phyloP scores from a whole-genome alignment of 257 asterid species.

The Primulina huaijiensis region DNA sequence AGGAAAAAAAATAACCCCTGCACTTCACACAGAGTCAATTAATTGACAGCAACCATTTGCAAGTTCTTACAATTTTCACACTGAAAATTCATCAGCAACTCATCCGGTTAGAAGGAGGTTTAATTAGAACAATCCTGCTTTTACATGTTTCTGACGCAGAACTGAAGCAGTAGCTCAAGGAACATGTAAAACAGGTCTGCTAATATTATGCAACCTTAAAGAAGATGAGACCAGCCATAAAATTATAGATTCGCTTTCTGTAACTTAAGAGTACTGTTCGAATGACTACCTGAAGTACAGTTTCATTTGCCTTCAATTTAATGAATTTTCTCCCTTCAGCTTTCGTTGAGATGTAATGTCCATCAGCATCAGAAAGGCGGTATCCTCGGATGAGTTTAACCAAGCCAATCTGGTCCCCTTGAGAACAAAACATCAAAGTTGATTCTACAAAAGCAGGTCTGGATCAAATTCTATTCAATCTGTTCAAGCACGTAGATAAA shows the following conservation, averaged over 20 bases:
- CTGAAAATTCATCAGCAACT: conserved; percentile 19
- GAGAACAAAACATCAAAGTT: conserved; percentile 80
- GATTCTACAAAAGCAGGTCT: conserved; percentile 61
- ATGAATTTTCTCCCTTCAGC: conserved; percentile 85
- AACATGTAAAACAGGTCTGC: conserved; percentile 2
- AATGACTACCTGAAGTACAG: conserved; percentile 82
- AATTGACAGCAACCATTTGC: conserved; percentile 12
- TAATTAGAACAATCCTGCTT: conserved; percentile 13
- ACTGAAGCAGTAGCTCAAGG: conserved; percentile 16
- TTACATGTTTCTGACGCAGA: conserved; percentile 18
- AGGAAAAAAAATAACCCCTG: neutral
- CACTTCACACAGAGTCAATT: conserved; percentile 13
- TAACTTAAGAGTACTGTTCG: conserved; percentile 16
- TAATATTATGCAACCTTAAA: conserved; percentile 16
- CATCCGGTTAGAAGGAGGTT: conserved; percentile 2
- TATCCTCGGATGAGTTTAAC: conserved; percentile 82
- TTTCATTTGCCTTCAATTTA: conserved; percentile 81
- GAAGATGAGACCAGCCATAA: conserved; percentile 14
- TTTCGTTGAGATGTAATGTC: conserved; percentile 88
- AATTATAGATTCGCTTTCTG: neutral
- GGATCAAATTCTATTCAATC: conserved; percentile 33
- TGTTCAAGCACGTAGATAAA: conserved; percentile 21
- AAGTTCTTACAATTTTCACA: conserved; percentile 9
- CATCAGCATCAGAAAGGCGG: conserved; percentile 78
- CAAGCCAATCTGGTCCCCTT: conserved; percentile 92